A percentile compares a stretch with the other conserved stretches of the same genome.
Evolutionary conservation across 2,329 filamentous ascomycete species (phyloP).

Genomic region (Didymosphaeria variabile): DNA sequence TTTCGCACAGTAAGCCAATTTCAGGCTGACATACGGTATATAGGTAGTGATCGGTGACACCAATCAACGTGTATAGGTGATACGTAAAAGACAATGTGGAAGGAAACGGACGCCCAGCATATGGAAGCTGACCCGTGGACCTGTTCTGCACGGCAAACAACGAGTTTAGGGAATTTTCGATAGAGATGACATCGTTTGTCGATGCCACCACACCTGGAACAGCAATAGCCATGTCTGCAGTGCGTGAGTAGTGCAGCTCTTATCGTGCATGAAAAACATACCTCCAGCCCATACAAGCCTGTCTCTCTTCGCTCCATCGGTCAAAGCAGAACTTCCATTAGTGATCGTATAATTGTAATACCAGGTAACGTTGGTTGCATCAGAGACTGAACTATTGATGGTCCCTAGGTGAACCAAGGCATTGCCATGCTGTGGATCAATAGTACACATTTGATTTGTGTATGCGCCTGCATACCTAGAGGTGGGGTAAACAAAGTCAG

Average conservation of each 20-base stretch:
- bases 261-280: constrained; percentile 12
- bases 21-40: constrained; percentile 47
- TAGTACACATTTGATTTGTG: constrained; percentile 52
- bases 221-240: constrained; percentile 64
- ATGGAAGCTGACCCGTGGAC: constrained; percentile 58
- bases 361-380: constrained; percentile 49
- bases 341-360: constrained; percentile 54
- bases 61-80: constrained; percentile 61
- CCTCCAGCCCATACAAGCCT: constrained; percentile 67
- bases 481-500: too few species aligned
- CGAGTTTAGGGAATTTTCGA: constrained; percentile 61
- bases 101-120: constrained; percentile 58
- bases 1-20: background rate
- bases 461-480: constrained; percentile 51
- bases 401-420: constrained; percentile 44
- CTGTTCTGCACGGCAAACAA: constrained; percentile 57
- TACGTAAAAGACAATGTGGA: constrained; percentile 62
- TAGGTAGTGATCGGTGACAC: constrained; percentile 56
- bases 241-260: constrained; percentile 7
- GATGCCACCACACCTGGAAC: constrained; percentile 64
- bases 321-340: constrained; percentile 48
- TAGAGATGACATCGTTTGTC: constrained; percentile 62
- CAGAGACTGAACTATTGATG: constrained; percentile 40
- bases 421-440: constrained; percentile 48
- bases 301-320: constrained; percentile 68